phyloP scores from a whole-genome alignment of 768 basidiomycete species.

The Lactifluus volemus region DNA sequence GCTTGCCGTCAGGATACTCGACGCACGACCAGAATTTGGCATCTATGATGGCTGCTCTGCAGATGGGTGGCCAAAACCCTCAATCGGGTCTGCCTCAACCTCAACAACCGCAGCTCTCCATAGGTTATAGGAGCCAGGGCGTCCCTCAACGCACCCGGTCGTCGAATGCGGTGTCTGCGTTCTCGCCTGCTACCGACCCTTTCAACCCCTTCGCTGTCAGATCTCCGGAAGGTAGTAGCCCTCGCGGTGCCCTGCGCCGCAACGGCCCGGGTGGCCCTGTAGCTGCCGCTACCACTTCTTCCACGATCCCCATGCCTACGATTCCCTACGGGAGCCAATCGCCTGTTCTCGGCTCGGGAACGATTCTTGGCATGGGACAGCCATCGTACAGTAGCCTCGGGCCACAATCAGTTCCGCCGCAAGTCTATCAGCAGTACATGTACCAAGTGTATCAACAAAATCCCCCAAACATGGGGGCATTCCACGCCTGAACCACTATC shows the following conservation, averaged over 20 bases:
- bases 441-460: conserved; percentile 73
- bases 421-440: conserved; percentile 73
- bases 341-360: conserved; percentile 47
- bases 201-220: conserved; percentile 51
- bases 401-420: conserved; percentile 50
- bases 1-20: conserved; percentile 70
- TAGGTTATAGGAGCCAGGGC: conserved; percentile 42
- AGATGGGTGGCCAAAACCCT: conserved; percentile 84
- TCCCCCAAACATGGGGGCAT: conserved; percentile 70
- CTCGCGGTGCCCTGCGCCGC: conserved; percentile 39
- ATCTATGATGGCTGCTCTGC: conserved; percentile 88
- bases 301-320: conserved; percentile 23
- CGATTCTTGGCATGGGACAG: conserved; percentile 57
- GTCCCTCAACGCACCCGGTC: conserved; percentile 17
- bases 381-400: conserved; percentile 53
- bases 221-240: conserved; percentile 42
- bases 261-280: conserved; percentile 34
- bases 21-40: conserved; percentile 79
- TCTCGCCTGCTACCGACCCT: conserved; percentile 44
- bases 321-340: conserved; percentile 54
- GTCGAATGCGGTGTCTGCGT: conserved; percentile 36
- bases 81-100: conserved; percentile 69
- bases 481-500: conserved; percentile 32
- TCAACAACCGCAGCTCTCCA: conserved; percentile 62
- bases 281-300: conserved; percentile 24